Conservation (phyloP, 805 yeast genomes). For the Lipomyces anomalus region DNA sequence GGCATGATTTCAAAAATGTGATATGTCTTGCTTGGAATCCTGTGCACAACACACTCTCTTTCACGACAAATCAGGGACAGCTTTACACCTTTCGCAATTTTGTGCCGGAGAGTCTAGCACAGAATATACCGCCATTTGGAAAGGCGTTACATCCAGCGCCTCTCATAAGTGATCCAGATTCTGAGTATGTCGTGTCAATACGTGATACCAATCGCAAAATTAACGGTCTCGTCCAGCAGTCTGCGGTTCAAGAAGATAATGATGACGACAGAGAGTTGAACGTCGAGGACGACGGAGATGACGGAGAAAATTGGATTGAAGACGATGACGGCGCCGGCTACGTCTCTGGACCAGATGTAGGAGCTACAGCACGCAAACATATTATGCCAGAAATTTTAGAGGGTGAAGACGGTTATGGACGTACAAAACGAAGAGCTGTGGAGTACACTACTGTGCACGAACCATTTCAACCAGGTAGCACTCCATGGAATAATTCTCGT, state of each 20-base stretch:
- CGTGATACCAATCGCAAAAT: conserved; percentile 15
- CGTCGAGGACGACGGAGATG: no score
- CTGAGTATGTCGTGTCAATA: conserved; percentile 25
- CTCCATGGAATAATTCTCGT: conserved; percentile 70
- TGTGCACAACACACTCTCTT: conserved; percentile 30
- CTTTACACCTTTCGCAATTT: conserved; percentile 26
- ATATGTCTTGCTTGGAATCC: conserved; percentile 41
- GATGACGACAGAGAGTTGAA: no score
- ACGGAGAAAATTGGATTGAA: conserved; percentile 43
- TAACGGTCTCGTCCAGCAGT: conserved; percentile 20
- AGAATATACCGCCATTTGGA: conserved; percentile 31
- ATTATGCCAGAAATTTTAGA: no score
- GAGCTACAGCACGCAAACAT: no score
- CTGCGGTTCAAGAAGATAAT: conserved; percentile 23
- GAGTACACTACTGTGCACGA: no score
- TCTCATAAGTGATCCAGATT: conserved; percentile 33
- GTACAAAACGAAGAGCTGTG: no score
- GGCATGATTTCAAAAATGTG: conserved; percentile 32
- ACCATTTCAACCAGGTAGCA: conserved; percentile 82
- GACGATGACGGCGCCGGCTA: conserved; percentile 53
- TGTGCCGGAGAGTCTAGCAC: conserved; percentile 23
- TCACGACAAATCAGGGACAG: conserved; percentile 33
- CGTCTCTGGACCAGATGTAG: no score
- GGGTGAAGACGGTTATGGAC: no score
- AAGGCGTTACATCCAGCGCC: conserved; percentile 17